Conservation (phyloP, 2,329 filamentous ascomycete genomes). For the Eurotiales sp. region DNA sequence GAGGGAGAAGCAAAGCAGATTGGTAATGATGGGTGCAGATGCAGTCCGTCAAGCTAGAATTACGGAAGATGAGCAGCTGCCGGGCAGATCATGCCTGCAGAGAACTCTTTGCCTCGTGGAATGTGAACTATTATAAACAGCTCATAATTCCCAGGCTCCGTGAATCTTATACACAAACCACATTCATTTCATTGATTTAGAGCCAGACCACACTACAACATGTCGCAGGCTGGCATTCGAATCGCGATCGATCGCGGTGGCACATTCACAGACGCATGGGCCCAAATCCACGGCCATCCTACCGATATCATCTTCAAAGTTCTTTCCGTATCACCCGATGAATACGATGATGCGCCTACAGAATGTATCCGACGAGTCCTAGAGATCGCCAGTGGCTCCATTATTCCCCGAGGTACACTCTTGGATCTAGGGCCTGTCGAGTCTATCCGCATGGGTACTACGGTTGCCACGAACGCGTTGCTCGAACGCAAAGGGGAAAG, state of each 20-base stretch:
- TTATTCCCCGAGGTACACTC: slow-evolving; percentile 16
- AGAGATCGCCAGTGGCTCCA: slow-evolving; percentile 15
- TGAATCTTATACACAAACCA: slow-evolving; percentile 2
- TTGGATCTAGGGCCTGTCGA: slow-evolving; percentile 16
- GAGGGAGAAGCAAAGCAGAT: slow-evolving; percentile 4
- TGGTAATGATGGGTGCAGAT: slow-evolving; percentile 7
- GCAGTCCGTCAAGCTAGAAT: slow-evolving; percentile 8
- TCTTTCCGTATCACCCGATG: slow-evolving; percentile 22
- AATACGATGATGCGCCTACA: slow-evolving; percentile 55
- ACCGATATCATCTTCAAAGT: slow-evolving; percentile 23
- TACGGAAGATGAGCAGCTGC: slow-evolving; percentile 5
- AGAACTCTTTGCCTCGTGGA: slow-evolving; percentile 1
- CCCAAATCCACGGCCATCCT: slow-evolving; percentile 16
- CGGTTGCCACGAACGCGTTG: slow-evolving; percentile 82
- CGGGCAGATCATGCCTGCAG: background rate
- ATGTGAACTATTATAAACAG: background rate
- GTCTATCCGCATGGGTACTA: slow-evolving; percentile 82
- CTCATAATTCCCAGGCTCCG: background rate
- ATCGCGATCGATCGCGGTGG: slow-evolving; percentile 18
- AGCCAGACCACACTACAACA: slow-evolving; percentile 3
- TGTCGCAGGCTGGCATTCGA: slow-evolving; percentile 9
- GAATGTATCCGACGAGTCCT: slow-evolving; percentile 73
- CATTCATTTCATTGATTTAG: background rate
- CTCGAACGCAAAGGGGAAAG: slow-evolving; percentile 81
- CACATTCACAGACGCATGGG: slow-evolving; percentile 20